Conservation (phyloP, 208 protist species). For the Tritrichomonas foetus region DNA sequence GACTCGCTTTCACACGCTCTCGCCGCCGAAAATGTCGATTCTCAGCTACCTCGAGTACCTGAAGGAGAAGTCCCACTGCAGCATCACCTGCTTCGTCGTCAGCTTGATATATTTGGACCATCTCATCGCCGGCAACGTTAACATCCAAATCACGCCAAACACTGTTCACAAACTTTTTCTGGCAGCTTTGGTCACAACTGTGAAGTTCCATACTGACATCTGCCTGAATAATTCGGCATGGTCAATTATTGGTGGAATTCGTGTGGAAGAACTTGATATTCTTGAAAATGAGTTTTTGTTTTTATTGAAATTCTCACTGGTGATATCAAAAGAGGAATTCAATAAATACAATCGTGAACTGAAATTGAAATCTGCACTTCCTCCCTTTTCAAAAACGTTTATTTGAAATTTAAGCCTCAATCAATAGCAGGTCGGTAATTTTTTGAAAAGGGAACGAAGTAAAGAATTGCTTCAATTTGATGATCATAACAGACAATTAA, state of each 20-base stretch:
- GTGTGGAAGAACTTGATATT: conserved; percentile 23
- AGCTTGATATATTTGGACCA: not conserved
- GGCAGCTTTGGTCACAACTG: not conserved
- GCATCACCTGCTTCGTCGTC: not conserved
- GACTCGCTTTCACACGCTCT: not conserved
- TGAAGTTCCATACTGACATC: not conserved
- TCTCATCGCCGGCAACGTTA: not conserved
- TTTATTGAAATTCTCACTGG: not conserved
- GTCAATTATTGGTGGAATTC: not conserved
- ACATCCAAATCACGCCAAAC: conserved; percentile 5
- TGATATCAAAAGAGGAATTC: not conserved
- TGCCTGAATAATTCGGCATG: not conserved
- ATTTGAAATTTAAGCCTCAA: no score
- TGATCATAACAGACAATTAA: no score
- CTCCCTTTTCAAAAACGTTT: no score
- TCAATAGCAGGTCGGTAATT: no score
- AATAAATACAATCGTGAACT: not conserved
- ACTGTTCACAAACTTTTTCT: conserved; percentile 19
- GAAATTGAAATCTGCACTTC: not conserved
- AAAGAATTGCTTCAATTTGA: no score
- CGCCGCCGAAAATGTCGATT: not conserved
- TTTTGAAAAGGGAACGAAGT: no score
- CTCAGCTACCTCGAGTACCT: not conserved
- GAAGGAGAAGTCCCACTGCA: not conserved
- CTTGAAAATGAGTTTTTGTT: conserved; percentile 24